Evolutionary conservation across 1,284 basidiomycete species (phyloP), one percentile per base, ranked within the genome.

Genomic region (Marasmius oreades): DNA sequence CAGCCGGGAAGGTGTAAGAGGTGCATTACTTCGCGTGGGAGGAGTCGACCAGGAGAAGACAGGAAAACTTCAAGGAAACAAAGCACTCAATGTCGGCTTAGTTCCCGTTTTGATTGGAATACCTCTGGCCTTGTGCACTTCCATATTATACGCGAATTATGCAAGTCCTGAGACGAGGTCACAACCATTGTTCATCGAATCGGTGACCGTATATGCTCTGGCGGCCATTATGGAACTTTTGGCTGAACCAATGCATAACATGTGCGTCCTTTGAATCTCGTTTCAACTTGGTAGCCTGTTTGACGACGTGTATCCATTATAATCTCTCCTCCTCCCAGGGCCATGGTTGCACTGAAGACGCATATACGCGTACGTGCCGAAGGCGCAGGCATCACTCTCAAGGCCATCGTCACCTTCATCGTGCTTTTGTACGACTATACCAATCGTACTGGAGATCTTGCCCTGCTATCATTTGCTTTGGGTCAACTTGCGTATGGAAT

Each of bases 1-100:
- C 6, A 89, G 90, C 28, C 79, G 96, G 10, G 97, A 99, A 70
- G 95, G 95, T 3, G 82, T 98, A 10, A 81, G 95, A 36, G 92
- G 89, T 69, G 87, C 90, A 5, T 79, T 96, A 1, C 76, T 95
- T 26, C 73, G 78, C 46, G 70, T 68, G 50, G 55, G 51, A 46
- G 59, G 45, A 34, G 48, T 8, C 52, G 52, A 58, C 64, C 60
- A 54, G 22, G 62, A 60, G 22, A 54, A 43, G 23, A 34, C 47
- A 50, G 44, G 57, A 39, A 33, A 56, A 44, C 3, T 16, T 16
- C 11, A 33, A 42, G 51, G 24, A 14, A 46, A 53, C 34, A 55
- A 60, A 34, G 67, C 69, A 33, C 70, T 70, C 61, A 86, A 88
- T 63, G 67, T 86, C 39, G 76, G 83, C 0, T 73, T 86, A 46